phyloP scores from a whole-genome alignment of 148 eudicot species.

The Vaccinium macrocarpon region DNA sequence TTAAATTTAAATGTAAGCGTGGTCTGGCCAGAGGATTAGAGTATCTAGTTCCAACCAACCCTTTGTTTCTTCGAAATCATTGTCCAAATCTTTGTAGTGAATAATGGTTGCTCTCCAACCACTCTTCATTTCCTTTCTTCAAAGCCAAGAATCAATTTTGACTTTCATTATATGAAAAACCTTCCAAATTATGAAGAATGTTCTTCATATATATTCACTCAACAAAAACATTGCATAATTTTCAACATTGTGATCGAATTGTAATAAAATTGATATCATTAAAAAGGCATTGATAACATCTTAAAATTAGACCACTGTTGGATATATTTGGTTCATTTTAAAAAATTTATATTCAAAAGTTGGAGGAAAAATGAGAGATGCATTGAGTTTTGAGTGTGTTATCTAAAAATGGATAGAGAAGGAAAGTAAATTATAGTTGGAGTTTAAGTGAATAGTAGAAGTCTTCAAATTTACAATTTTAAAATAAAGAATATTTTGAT shows the following conservation, averaged over 20 bases:
- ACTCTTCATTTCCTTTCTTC: neutral
- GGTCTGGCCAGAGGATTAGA: neutral
- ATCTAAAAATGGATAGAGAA: no score
- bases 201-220: neutral
- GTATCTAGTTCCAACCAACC: neutral
- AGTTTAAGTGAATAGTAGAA: no score
- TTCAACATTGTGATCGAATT: neutral
- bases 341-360: no score
- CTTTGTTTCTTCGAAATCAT: neutral
- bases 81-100: no score
- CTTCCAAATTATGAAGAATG: neutral
- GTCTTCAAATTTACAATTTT: no score
- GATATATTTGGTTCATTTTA: no score
- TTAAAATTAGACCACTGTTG: no score
- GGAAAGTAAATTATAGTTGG: no score
- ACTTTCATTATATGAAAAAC: neutral
- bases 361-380: no score
- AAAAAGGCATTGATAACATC: no score
- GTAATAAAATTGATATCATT: neutral
- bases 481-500: no score
- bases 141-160: neutral
- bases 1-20: neutral
- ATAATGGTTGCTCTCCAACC: neutral
- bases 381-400: no score
- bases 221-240: neutral